phyloP scores from a whole-genome alignment of 2,329 filamentous ascomycete genomes.

The Atkinsonella hypoxylon region DNA sequence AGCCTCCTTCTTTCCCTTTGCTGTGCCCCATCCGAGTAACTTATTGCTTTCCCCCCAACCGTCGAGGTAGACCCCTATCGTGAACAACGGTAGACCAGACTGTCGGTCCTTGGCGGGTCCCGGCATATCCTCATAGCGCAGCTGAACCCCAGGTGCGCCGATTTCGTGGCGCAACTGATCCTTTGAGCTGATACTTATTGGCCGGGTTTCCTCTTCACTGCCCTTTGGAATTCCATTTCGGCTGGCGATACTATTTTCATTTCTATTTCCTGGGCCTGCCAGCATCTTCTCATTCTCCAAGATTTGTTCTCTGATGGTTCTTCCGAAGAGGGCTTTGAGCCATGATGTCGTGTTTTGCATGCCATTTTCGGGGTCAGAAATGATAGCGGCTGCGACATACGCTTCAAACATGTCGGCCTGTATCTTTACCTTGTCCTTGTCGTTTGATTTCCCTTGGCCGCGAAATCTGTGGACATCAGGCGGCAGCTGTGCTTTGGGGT shows the following conservation, averaged over 20 bases:
- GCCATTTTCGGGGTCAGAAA: conserved; percentile 53
- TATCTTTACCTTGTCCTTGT: conserved; percentile 55
- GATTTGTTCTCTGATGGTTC: conserved; percentile 46
- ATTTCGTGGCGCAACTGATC: conserved; percentile 27
- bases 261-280: not conserved
- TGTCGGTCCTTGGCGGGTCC: conserved; percentile 41
- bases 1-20: conserved; percentile 56
- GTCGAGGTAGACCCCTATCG: conserved; percentile 51
- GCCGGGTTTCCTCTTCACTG: not conserved
- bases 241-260: too few species aligned
- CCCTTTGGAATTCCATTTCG: not conserved
- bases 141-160: conserved; percentile 41
- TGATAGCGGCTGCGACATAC: conserved; percentile 68
- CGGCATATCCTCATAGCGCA: conserved; percentile 49
- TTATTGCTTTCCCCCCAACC: conserved; percentile 56
- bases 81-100: conserved; percentile 44
- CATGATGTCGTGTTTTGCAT: conserved; percentile 51
- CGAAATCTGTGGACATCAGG: conserved; percentile 23
- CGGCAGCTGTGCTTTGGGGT: conserved; percentile 49
- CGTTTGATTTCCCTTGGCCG: conserved; percentile 20
- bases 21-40: conserved; percentile 51
- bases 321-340: conserved; percentile 65
- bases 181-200: conserved; percentile 13
- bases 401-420: conserved; percentile 84
- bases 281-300: conserved; percentile 12